Conservation (phyloP, 2,329 filamentous ascomycete genomes). For the Aspergillus bombycis region DNA sequence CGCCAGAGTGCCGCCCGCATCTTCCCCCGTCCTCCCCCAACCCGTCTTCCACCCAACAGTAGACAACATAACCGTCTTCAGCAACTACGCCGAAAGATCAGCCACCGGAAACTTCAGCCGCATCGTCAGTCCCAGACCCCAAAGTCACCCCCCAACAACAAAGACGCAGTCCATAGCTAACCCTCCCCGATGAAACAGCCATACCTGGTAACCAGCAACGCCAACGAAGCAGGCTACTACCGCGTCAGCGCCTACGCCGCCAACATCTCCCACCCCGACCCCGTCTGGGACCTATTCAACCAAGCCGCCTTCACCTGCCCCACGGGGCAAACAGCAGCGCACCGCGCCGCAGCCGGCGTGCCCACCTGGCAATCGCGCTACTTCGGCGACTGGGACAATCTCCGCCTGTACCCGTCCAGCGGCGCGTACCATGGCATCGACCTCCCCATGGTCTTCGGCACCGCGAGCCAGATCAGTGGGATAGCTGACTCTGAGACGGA, state of each 20-base stretch:
- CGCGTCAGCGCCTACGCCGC: conserved; percentile 47
- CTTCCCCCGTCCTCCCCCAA: conserved; percentile 32
- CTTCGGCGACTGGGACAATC: conserved; percentile 55
- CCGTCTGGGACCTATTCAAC: conserved; percentile 45
- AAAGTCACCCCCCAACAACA: too few relatives aligned
- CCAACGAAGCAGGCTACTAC: conserved; percentile 55
- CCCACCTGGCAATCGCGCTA: conserved; percentile 53
- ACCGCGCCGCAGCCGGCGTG: conserved; percentile 38
- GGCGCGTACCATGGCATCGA: too few relatives aligned
- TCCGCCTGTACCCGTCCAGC: conserved; percentile 49
- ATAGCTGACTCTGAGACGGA: conserved; percentile 37
- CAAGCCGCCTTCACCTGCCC: conserved; percentile 54
- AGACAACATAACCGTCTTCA: conserved; percentile 47
- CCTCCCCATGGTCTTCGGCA: too few relatives aligned
- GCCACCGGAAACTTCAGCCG: conserved; percentile 40
- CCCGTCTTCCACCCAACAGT: conserved; percentile 47
- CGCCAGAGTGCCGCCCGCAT: conserved; percentile 35
- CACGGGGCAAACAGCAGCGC: conserved; percentile 42
- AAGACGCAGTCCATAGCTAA: not conserved
- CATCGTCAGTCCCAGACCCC: not conserved
- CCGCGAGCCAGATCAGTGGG: conserved; percentile 21
- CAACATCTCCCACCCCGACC: conserved; percentile 43
- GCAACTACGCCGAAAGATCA: conserved; percentile 43
- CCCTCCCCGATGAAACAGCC: conserved; percentile 27
- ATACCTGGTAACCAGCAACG: conserved; percentile 47